Base-by-base conservation (phyloP, 2,329 filamentous ascomycete genomes). In the Harringtonia aguacate region DNA sequence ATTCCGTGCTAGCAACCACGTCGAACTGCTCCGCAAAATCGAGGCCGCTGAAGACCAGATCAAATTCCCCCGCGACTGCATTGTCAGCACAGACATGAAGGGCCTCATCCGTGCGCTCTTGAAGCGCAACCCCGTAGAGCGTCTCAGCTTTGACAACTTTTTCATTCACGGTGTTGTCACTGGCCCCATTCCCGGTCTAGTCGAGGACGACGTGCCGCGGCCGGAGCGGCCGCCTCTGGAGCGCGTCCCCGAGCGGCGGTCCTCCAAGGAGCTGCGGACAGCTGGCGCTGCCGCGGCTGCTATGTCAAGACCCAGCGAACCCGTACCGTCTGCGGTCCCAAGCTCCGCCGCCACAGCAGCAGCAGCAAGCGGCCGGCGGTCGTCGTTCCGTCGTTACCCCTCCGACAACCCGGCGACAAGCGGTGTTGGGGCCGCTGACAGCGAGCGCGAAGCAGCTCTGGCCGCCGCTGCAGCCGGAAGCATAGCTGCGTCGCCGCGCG, bases 1-100 rank as follows among this genome's bases (percentile, higher is more conserved):
- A 0, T 98, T 97, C 64, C 76, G 87, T 52, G 92, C 92, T 28
- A 79, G 79, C 44, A 97, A 98, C 58, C 92, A 98, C 57, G 89
- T 98, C 34, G 92, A 98, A 60, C 69, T 98, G 30, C 73, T 97
- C 36, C 79, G 86, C 48, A 92, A 85, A 66, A 98, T 98, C 51
- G 90, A 97, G 61, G 82, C 82, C 48, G 81, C 84, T 17, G 84
- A 94, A 50, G 90, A 97, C 58, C 71, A 77, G 49, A 94, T 97
- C 62, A 79, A 75, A 51, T 97, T 97, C 53, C 79, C 84, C 0
- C 77, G 78, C 53, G 84, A 88, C 40, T 75, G 78, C 28, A 68
- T 75, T 39, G 77, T 86, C 47, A 90, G 79, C 52, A 65, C 80
- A 39, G 82, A 84, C 10, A 78, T 95, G 65, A 95, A 94, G 61